phyloP scores from a whole-genome alignment of 1,139 yeast species.

The Hemisphaericaspora lyxosophila region DNA sequence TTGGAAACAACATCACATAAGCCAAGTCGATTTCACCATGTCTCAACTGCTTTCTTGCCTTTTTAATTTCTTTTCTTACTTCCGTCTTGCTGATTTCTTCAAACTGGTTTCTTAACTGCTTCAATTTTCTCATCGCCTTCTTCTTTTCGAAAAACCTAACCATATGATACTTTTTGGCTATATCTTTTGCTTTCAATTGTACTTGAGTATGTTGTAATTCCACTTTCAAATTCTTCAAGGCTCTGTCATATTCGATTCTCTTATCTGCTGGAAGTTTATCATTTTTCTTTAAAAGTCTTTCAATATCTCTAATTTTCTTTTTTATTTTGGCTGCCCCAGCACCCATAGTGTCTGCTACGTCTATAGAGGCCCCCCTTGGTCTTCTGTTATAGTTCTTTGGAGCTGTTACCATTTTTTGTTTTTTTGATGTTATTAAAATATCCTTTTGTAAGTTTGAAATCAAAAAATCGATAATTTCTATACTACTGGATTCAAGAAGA shows the following conservation, averaged over 20 bases:
- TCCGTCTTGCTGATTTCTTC: constrained; percentile 40
- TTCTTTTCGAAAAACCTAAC: constrained; percentile 88
- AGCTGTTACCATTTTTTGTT: constrained; percentile 12
- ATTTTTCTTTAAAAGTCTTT: constrained; percentile 58
- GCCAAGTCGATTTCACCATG: constrained; percentile 73
- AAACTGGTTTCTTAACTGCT: constrained; percentile 55
- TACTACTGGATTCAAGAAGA: not conserved
- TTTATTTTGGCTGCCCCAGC: constrained; percentile 57
- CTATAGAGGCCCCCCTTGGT: constrained; percentile 17
- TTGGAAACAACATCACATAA: constrained; percentile 77
- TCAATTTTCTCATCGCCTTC: constrained; percentile 77
- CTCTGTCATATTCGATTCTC: constrained; percentile 80
- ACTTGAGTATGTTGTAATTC: constrained; percentile 61
- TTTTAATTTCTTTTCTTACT: constrained; percentile 53
- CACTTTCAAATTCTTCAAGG: constrained; percentile 66
- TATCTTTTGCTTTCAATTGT: constrained; percentile 52
- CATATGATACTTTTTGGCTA: constrained; percentile 87
- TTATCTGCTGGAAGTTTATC: constrained; percentile 73
- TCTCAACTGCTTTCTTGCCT: constrained; percentile 49
- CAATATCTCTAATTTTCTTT: constrained; percentile 84
- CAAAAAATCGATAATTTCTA: too few relatives aligned
- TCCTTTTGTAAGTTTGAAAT: too few relatives aligned
- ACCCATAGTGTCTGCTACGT: constrained; percentile 32
- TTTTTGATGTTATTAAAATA: too few relatives aligned
- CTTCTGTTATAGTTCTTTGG: constrained; percentile 9